Evolutionary conservation across 148 eudicot species (phyloP).

Genomic region (Beta vulgaris): DNA sequence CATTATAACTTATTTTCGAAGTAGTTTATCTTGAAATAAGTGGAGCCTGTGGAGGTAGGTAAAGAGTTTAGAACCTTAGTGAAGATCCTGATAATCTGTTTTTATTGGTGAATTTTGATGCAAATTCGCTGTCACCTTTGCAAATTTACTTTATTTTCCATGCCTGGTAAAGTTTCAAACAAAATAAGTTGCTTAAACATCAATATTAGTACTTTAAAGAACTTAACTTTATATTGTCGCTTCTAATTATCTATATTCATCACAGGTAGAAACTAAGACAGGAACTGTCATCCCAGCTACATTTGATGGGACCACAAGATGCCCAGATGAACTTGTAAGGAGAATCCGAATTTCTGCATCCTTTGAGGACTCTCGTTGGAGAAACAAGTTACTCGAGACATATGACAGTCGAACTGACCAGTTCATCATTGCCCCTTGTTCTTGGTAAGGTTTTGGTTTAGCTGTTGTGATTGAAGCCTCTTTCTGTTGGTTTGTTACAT

Average conservation of each 20-base stretch:
- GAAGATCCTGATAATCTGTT: background rate
- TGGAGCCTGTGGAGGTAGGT: no score
- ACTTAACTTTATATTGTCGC: background rate
- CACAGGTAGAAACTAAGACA: constrained; percentile 70
- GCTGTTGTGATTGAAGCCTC: no score
- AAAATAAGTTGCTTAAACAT: background rate
- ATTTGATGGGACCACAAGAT: constrained; percentile 72
- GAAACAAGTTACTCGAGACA: constrained; percentile 66
- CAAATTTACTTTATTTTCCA: background rate
- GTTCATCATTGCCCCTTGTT: constrained; percentile 67
- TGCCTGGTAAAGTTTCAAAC: background rate
- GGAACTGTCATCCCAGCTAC: constrained; percentile 68
- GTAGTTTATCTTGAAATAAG: no score
- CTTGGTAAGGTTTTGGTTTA: constrained; percentile 48
- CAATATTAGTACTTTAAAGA: background rate
- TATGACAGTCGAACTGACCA: constrained; percentile 72
- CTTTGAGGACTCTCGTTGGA: constrained; percentile 57
- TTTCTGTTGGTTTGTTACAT: no score
- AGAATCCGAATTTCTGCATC: constrained; percentile 64
- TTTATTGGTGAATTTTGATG: background rate
- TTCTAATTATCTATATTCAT: background rate
- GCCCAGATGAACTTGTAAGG: constrained; percentile 85
- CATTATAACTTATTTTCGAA: no score
- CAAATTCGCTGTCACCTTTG: background rate
- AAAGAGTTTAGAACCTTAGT: no score